phyloP scores from a whole-genome alignment of 495 filamentous ascomycete genomes.

The Aspergillus bertholletiae region DNA sequence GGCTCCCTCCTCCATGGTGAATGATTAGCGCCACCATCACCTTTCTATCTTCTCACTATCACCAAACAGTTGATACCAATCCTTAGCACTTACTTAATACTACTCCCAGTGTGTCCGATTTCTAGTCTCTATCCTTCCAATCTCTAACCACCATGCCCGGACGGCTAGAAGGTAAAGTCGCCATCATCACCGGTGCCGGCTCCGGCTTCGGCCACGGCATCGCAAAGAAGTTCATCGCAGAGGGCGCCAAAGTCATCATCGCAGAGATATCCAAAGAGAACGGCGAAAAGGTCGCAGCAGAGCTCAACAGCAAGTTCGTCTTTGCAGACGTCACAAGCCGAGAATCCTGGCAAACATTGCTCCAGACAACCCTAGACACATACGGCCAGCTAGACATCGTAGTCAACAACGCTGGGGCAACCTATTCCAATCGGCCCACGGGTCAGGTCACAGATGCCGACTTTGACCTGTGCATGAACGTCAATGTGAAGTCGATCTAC shows the following conservation, averaged over 20 bases:
- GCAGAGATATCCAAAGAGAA: conserved; percentile 43
- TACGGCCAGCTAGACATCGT: conserved; percentile 35
- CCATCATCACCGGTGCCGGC: conserved; percentile 42
- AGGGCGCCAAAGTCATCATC: conserved; percentile 51
- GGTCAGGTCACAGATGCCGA: conserved; percentile 57
- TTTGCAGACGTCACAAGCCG: conserved; percentile 26
- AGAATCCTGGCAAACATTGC: conserved; percentile 20
- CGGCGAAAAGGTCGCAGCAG: conserved; percentile 19
- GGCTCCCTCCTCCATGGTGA: too few species aligned
- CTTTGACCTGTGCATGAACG: conserved; percentile 56
- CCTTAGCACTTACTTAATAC: too few species aligned
- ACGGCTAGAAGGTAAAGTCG: conserved; percentile 47
- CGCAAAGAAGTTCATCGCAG: conserved; percentile 45
- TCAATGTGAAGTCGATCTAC: conserved; percentile 57
- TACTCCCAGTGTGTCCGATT: neutral
- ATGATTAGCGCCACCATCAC: too few species aligned
- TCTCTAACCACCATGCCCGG: neutral
- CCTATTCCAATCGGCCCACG: conserved; percentile 40
- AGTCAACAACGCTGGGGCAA: conserved; percentile 36
- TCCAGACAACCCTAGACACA: conserved; percentile 20
- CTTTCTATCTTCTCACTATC: too few species aligned
- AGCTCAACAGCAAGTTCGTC: conserved; percentile 17
- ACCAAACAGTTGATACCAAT: too few species aligned
- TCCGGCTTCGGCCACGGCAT: conserved; percentile 55
- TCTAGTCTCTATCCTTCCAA: neutral